Evolutionary conservation across 106 monocot species (phyloP).

Genomic region (Posidonia australis): DNA sequence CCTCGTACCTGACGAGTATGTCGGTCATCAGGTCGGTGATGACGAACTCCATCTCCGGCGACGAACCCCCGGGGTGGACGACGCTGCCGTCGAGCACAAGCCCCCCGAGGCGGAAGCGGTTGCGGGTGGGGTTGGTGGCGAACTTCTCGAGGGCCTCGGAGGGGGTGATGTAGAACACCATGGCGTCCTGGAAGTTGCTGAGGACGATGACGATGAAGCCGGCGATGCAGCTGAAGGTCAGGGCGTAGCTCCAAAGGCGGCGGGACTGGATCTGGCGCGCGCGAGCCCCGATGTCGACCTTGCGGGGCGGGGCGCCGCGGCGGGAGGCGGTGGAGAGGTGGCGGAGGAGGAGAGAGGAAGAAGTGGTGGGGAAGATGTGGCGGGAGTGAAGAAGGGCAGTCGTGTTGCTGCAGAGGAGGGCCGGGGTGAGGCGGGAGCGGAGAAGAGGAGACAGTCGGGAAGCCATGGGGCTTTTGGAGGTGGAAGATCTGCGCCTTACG

Average conservation of each 20-base stretch:
- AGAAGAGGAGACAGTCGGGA: background rate
- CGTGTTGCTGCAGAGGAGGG: too few relatives aligned
- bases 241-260: constrained; percentile 90
- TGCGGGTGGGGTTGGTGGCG: constrained; percentile 50
- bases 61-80: constrained; percentile 36
- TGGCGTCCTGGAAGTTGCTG: constrained; percentile 86
- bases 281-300: constrained; percentile 79
- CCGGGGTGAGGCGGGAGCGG: background rate
- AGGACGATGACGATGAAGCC: constrained; percentile 92
- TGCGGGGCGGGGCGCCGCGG: constrained; percentile 21
- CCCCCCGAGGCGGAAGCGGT: constrained; percentile 77
- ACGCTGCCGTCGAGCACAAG: constrained; percentile 94
- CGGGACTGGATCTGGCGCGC: constrained; percentile 89
- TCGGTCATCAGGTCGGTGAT: constrained; percentile 90
- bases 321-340: constrained; percentile 15
- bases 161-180: constrained; percentile 94
- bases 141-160: constrained; percentile 63
- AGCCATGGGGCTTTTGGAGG: too few relatives aligned
- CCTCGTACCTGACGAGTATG: constrained; percentile 81
- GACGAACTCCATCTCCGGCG: constrained; percentile 94
- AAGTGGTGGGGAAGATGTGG: background rate
- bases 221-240: constrained; percentile 82
- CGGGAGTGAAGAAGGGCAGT: background rate
- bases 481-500: too few relatives aligned
- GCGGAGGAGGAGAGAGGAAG: constrained; percentile 7